phyloP scores from a whole-genome alignment of 2,329 filamentous ascomycete genomes.

The Aureobasidium sp. region DNA sequence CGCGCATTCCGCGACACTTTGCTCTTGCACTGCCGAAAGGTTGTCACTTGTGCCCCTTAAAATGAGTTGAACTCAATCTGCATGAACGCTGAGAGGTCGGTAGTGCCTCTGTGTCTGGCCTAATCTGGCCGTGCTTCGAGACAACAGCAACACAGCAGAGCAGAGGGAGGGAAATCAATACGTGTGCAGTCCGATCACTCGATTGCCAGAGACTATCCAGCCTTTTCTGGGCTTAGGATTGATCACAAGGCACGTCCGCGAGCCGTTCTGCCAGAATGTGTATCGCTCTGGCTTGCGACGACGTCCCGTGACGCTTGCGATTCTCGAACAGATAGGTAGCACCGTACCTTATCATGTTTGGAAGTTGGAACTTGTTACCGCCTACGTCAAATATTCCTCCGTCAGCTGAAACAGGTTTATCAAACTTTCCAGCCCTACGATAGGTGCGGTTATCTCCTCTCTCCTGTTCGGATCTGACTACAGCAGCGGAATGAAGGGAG shows the following conservation, averaged over 20 bases:
- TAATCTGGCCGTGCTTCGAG: constrained; percentile 3
- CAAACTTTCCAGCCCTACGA: neutral
- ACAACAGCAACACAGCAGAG: neutral
- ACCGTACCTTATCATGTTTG: neutral
- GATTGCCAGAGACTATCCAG: neutral
- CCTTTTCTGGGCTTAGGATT: neutral
- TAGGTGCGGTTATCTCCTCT: too few species aligned
- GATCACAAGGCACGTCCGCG: neutral
- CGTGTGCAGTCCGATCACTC: neutral
- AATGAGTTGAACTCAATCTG: neutral
- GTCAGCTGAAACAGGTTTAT: neutral
- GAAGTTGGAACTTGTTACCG: neutral
- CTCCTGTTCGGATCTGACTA: neutral
- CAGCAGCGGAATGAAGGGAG: too few species aligned
- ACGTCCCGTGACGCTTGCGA: neutral
- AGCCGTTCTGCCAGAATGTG: neutral
- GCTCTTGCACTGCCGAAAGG: neutral
- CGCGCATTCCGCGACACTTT: neutral
- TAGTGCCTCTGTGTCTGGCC: neutral
- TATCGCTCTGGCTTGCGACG: neutral
- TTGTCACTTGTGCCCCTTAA: neutral
- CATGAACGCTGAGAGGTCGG: neutral
- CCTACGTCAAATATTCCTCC: neutral
- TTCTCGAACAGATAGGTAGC: neutral
- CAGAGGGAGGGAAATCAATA: neutral